Evolutionary conservation across 2,329 filamentous ascomycete genomes (phyloP).

Genomic region (Penicillium sp.): DNA sequence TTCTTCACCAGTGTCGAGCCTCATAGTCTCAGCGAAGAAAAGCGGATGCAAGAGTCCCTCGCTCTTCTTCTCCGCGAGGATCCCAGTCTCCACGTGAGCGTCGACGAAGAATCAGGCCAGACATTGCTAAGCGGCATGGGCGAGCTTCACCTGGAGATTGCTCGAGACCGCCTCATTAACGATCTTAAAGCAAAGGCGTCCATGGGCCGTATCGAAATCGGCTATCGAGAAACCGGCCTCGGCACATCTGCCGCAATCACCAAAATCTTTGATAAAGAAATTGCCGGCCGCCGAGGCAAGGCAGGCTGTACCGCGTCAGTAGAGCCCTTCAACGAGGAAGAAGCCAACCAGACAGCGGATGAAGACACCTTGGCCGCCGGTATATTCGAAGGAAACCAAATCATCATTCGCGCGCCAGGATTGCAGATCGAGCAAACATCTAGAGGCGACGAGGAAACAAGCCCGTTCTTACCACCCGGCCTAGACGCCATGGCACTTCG

Average conservation of each 20-base stretch:
- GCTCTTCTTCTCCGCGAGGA: slow-evolving; percentile 81
- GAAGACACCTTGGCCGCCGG: slow-evolving; percentile 37
- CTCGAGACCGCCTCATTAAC: slow-evolving; percentile 76
- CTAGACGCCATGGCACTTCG: slow-evolving; percentile 47
- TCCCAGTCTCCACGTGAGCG: slow-evolving; percentile 76
- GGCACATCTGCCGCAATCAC: slow-evolving; percentile 52
- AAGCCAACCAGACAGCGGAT: slow-evolving; percentile 10
- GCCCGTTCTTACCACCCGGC: slow-evolving; percentile 50
- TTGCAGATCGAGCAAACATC: slow-evolving; percentile 38
- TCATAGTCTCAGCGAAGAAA: slow-evolving; percentile 69
- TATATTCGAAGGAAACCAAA: slow-evolving; percentile 63
- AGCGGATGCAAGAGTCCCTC: slow-evolving; percentile 69
- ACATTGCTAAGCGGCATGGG: slow-evolving; percentile 95
- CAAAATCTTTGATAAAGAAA: slow-evolving; percentile 66
- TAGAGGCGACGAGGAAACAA: slow-evolving; percentile 37
- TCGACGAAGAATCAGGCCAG: slow-evolving; percentile 85
- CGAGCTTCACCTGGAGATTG: slow-evolving; percentile 89
- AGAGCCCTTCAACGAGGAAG: slow-evolving; percentile 49
- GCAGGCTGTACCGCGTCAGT: slow-evolving; percentile 67
- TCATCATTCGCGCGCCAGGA: slow-evolving; percentile 52
- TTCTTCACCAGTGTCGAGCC: slow-evolving; percentile 94
- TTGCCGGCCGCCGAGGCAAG: slow-evolving; percentile 73
- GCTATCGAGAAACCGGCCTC: slow-evolving; percentile 80
- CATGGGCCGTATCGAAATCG: slow-evolving; percentile 89
- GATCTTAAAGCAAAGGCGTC: slow-evolving; percentile 80